Percentiles rank a stretch among this genome's conserved stretches.
Conservation (phyloP, 208 protist species). For the Leptomonas pyrrhocoris region DNA sequence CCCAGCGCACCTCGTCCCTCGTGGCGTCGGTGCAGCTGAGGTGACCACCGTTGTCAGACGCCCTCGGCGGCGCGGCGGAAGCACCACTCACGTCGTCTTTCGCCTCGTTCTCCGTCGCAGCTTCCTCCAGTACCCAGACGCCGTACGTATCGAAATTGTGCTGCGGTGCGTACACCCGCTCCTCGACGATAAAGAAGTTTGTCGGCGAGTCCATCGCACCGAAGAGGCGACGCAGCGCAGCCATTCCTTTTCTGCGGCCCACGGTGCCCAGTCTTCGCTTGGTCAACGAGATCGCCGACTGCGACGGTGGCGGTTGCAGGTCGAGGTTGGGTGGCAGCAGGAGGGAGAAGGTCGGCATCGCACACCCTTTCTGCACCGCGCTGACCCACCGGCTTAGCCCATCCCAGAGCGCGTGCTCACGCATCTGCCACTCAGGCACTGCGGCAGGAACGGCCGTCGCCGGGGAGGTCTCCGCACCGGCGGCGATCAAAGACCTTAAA, state of each 20-base stretch:
- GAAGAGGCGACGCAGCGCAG: constrained; percentile 23
- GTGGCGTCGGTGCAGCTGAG: background rate
- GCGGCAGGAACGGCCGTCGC: background rate
- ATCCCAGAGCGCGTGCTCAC: constrained; percentile 18
- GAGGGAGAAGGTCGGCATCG: constrained; percentile 16
- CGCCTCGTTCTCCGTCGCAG: too few relatives aligned
- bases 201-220: background rate
- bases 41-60: background rate
- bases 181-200: constrained; percentile 4
- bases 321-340: constrained; percentile 13
- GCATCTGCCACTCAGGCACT: background rate
- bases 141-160: background rate
- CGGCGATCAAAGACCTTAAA: background rate
- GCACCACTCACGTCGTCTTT: too few relatives aligned
- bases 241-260: constrained; percentile 19
- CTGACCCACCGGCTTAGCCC: constrained; percentile 13
- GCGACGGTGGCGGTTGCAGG: background rate
- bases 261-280: background rate
- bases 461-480: background rate
- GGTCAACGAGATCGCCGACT: background rate
- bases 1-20: background rate
- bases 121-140: constrained; percentile 19
- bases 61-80: too few relatives aligned
- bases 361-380: constrained; percentile 18
- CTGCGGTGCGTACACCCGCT: background rate